Evolutionary conservation across 768 basidiomycete genomes (phyloP), one percentile per base, ranked within the genome.

Genomic region (Lactarius pseudohatsudake): DNA sequence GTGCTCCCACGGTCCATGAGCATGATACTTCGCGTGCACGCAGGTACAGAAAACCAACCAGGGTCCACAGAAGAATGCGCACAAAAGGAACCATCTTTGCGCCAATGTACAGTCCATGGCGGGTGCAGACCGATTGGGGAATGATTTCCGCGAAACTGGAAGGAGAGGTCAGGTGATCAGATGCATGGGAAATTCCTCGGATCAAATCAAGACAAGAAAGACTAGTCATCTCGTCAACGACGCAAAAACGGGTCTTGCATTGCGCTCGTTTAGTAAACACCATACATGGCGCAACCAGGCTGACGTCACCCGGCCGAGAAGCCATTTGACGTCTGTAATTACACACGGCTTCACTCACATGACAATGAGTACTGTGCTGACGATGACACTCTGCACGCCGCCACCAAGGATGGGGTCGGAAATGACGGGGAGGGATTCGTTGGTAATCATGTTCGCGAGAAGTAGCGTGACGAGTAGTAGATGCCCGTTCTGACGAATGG

Each of bases 371-470:
- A 89, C 87, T 0, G 93, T 95, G 72, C 89, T 91, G 64, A 88
- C 87, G 65, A 92, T 82, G 65, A 95, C 92, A 61, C 90, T 87
- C 72, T 82, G 85, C 16, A 87, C 78, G 16, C 92, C 91, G 18
- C 92, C 91, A 30, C 92, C 92, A 3, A 96, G 82, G 43, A 94
- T 80, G 4, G 85, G 84, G 74, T 92, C 90, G 13, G 89, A 82
- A 66, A 96, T 92, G 69, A 95, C 83, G 41, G 94, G 94, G 5
- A 94, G 84, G 0, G 90, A 82, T 77, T 94, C 93, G 75, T 95
- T 95, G 72, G 90, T 89, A 64, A 95, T 91, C 94, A 96, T 95
- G 77, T 96, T 95, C 40, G 90, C 88, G 36, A 95, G 78, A 11
- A 94, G 83, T 45, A 93, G 85, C 0, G 91, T 92, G 64, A 92